These are phyloP conservation scores for Endoconidiophora laricicola DNA, from an alignment of 2,329 filamentous ascomycete genomes.

Conservation along the genomic window DNA sequence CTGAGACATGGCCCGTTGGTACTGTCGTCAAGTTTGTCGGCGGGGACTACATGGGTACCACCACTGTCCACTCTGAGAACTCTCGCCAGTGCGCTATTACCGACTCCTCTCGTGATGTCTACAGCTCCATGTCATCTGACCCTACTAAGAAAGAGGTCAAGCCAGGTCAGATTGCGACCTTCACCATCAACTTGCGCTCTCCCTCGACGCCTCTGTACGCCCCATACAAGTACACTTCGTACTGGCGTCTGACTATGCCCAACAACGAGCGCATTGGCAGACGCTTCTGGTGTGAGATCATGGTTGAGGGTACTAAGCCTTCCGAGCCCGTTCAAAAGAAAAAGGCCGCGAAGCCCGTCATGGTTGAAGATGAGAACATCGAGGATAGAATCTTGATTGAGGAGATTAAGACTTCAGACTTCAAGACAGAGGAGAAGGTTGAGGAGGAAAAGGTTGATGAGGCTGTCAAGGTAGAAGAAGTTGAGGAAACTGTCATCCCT, in stretches of 20 bases:
- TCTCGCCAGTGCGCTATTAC: slow-evolving; percentile 24
- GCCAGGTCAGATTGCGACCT: slow-evolving; percentile 59
- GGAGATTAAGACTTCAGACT: slow-evolving; percentile 31
- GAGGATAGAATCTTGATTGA: slow-evolving; percentile 22
- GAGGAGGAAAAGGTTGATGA: slow-evolving; percentile 19
- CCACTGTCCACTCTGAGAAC: not conserved
- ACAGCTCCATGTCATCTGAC: not conserved
- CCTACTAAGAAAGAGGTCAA: slow-evolving; percentile 51
- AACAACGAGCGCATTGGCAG: slow-evolving; percentile 77
- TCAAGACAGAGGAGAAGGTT: slow-evolving; percentile 14
- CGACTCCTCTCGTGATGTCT: slow-evolving; percentile 23
- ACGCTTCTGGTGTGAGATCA: slow-evolving; percentile 86
- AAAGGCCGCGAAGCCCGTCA: slow-evolving; percentile 15
- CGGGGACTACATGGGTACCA: slow-evolving; percentile 85
- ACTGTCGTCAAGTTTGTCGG: slow-evolving; percentile 84
- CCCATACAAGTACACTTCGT: slow-evolving; percentile 51
- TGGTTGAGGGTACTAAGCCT: slow-evolving; percentile 34
- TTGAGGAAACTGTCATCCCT: slow-evolving; percentile 37
- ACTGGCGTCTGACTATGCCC: slow-evolving; percentile 81
- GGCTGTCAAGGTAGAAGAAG: slow-evolving; percentile 11
- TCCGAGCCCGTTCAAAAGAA: slow-evolving; percentile 17
- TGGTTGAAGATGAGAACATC: slow-evolving; percentile 15
- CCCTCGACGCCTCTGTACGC: slow-evolving; percentile 46
- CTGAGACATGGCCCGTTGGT: slow-evolving; percentile 65
- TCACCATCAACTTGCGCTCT: slow-evolving; percentile 72